phyloP scores from a whole-genome alignment of 768 basidiomycete genomes.

The Lactarius hengduanensis region DNA sequence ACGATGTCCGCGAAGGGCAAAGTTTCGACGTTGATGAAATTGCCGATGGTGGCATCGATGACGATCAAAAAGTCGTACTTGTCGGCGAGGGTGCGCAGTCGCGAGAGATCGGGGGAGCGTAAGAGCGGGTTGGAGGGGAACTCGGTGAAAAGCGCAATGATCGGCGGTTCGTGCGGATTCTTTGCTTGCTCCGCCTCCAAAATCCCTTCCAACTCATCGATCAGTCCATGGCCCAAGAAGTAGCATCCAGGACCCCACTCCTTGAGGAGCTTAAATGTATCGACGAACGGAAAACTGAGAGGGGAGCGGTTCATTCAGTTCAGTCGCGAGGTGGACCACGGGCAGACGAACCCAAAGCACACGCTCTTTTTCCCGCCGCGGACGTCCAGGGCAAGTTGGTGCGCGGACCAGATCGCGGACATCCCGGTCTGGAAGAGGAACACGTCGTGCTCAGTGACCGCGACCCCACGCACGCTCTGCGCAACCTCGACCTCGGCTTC shows the following conservation, averaged over 20 bases:
- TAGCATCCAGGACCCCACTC: constrained; percentile 97
- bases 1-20: constrained; percentile 85
- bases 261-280: constrained; percentile 89
- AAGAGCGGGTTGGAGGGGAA: constrained; percentile 96
- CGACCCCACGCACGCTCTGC: constrained; percentile 36
- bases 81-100: constrained; percentile 78
- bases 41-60: constrained; percentile 93
- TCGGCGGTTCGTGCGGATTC: constrained; percentile 51
- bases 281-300: constrained; percentile 87
- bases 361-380: constrained; percentile 73
- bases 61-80: constrained; percentile 85
- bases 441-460: constrained; percentile 82
- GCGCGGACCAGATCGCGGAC: constrained; percentile 92
- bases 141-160: constrained; percentile 85
- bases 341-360: constrained; percentile 79
- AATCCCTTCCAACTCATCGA: constrained; percentile 66
- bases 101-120: constrained; percentile 74
- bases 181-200: constrained; percentile 46
- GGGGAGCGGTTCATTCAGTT: not conserved
- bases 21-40: constrained; percentile 90
- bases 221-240: constrained; percentile 80
- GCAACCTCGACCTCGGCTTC: constrained; percentile 36
- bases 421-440: constrained; percentile 87
- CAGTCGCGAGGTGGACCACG: not conserved
- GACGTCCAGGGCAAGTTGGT: constrained; percentile 60